phyloP scores from a whole-genome alignment of 192 early-diverging fungal genomes.

The Podila horticola region DNA sequence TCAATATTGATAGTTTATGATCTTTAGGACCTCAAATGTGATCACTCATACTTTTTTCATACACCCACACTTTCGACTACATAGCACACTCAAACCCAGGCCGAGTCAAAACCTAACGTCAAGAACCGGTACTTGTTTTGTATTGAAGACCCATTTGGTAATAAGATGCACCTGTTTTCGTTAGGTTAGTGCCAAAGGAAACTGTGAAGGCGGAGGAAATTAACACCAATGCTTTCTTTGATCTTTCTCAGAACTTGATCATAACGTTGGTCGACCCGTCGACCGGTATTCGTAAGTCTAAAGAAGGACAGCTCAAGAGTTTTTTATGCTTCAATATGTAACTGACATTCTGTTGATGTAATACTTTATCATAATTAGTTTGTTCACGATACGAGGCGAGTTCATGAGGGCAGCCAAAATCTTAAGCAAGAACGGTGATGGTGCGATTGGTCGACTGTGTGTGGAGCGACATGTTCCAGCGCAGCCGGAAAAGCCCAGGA shows the following conservation, averaged over 20 bases:
- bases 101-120: slow-evolving; percentile 28
- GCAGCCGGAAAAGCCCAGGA: slow-evolving; percentile 22
- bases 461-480: slow-evolving; percentile 21
- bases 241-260: slow-evolving; percentile 26
- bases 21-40: background rate
- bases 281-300: slow-evolving; percentile 37
- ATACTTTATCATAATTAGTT: no score
- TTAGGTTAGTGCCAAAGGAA: background rate
- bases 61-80: background rate
- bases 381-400: slow-evolving; percentile 50
- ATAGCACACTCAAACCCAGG: background rate
- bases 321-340: background rate
- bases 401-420: slow-evolving; percentile 53
- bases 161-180: background rate
- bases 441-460: slow-evolving; percentile 31
- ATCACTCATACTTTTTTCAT: background rate
- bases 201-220: background rate
- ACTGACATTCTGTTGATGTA: background rate
- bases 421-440: slow-evolving; percentile 39
- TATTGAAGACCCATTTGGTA: slow-evolving; percentile 50
- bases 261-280: slow-evolving; percentile 44
- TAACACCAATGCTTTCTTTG: background rate
- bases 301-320: no score
- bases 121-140: slow-evolving; percentile 50
- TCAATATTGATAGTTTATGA: background rate